Percentiles rank a stretch among this genome's conserved stretches.
phyloP scores from a whole-genome alignment of 2,329 filamentous ascomycete species.

The Tolypocladium paradoxum region DNA sequence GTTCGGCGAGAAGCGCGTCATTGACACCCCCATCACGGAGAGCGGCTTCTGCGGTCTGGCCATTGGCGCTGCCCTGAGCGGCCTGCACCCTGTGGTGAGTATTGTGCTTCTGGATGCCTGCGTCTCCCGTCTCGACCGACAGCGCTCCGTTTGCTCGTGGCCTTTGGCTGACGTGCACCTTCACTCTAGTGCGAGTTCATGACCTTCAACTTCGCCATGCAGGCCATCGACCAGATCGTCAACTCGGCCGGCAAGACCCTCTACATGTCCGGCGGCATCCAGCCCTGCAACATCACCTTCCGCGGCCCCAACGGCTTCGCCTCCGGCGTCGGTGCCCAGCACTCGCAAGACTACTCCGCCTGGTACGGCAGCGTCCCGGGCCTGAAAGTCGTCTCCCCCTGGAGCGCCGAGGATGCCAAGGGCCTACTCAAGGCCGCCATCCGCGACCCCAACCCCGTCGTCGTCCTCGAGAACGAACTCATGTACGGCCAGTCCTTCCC shows the following conservation, averaged over 20 bases:
- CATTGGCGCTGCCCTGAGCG: slow-evolving; percentile 87
- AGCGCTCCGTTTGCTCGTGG: too few relatives aligned
- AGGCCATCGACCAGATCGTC: slow-evolving; percentile 98
- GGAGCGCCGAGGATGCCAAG: slow-evolving; percentile 97
- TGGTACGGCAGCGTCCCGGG: slow-evolving; percentile 99
- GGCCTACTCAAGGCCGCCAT: slow-evolving; percentile 96
- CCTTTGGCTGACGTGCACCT: background rate
- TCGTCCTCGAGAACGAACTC: slow-evolving; percentile 78
- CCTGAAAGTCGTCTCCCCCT: slow-evolving; percentile 91
- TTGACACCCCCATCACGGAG: slow-evolving; percentile 97
- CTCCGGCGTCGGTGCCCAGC: slow-evolving; percentile 87
- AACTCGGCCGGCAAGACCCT: slow-evolving; percentile 98
- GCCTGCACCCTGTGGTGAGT: slow-evolving; percentile 85
- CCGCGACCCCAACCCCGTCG: slow-evolving; percentile 93
- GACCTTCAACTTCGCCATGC: slow-evolving; percentile 99
- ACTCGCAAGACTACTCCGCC: slow-evolving; percentile 96
- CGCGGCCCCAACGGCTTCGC: slow-evolving; percentile 98
- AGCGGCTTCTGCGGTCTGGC: slow-evolving; percentile 90
- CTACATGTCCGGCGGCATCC: slow-evolving; percentile 99
- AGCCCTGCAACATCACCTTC: slow-evolving; percentile 99
- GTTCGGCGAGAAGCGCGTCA: slow-evolving; percentile 94
- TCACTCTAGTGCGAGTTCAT: slow-evolving; percentile 84
- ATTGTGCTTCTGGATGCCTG: background rate
- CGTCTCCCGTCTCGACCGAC: background rate
- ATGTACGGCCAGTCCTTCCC: slow-evolving; percentile 94